A percentile compares a stretch with the other conserved stretches of the same genome.
Conservation (phyloP, 2,329 filamentous ascomycete species). For the Ascochyta lentis region DNA sequence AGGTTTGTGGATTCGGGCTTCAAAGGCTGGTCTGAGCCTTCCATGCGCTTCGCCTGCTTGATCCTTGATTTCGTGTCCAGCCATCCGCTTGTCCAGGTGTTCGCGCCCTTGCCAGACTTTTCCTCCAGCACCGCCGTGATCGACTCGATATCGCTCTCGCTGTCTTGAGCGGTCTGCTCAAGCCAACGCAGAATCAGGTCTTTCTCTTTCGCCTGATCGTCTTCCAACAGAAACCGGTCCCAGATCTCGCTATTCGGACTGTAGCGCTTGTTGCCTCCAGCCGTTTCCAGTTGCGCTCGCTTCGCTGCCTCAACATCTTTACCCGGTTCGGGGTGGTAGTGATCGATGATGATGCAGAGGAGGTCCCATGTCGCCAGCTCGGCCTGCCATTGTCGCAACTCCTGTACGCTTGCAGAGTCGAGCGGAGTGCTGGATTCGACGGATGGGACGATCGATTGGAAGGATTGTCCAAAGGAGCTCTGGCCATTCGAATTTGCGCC, state of each 20-base stretch:
- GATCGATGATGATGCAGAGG: slow-evolving; percentile 74
- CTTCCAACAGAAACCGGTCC: slow-evolving; percentile 75
- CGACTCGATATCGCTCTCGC: slow-evolving; percentile 74
- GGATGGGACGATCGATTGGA: slow-evolving; percentile 26
- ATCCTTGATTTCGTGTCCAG: slow-evolving; percentile 88
- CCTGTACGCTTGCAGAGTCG: slow-evolving; percentile 52
- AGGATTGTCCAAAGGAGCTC: slow-evolving; percentile 25
- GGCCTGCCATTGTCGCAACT: slow-evolving; percentile 72
- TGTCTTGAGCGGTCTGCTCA: slow-evolving; percentile 73
- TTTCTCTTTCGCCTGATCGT: slow-evolving; percentile 78
- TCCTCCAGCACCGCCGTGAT: slow-evolving; percentile 75
- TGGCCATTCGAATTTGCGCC: slow-evolving; percentile 20
- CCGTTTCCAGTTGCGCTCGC: slow-evolving; percentile 37
- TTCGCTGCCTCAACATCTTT: slow-evolving; percentile 43
- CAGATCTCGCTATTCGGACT: slow-evolving; percentile 69
- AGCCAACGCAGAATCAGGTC: slow-evolving; percentile 85
- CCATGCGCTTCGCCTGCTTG: slow-evolving; percentile 85
- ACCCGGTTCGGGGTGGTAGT: slow-evolving; percentile 60
- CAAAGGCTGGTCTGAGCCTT: slow-evolving; percentile 48
- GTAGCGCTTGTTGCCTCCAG: slow-evolving; percentile 55
- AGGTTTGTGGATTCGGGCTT: slow-evolving; percentile 55
- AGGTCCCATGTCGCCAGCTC: slow-evolving; percentile 94
- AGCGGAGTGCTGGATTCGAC: slow-evolving; percentile 22
- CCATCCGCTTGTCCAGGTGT: slow-evolving; percentile 86
- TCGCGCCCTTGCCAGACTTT: slow-evolving; percentile 68